Evolutionary conservation across 768 basidiomycete species (phyloP), one percentile per base, ranked within the genome.

Genomic region (Tulasnella sp.): DNA sequence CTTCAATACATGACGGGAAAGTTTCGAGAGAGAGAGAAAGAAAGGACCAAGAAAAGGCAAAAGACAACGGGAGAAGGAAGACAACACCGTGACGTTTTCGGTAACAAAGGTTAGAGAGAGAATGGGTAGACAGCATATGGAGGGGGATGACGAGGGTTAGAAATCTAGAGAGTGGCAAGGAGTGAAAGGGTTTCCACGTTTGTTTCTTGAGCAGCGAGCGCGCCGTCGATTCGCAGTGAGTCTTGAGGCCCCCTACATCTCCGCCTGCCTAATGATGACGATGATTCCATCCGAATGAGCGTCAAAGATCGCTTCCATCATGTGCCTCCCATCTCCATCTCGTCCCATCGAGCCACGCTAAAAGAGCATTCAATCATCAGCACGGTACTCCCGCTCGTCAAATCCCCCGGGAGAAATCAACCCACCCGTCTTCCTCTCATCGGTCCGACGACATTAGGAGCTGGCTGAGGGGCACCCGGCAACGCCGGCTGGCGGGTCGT

Each of bases 271-370:
- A 14, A 93, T 80, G 75, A 93, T 90, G 74, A 91, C 89, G 82
- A 93, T 86, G 72, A 93, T 82, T 5, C 91, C 91, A 77, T 93
- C 91, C 35, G 91, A 92, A 78, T 92, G 91, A 5, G 89, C 91
- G 39, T 90, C 91, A 77, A 93, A 92, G 70, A 93, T 92, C 1
- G 90, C 89, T 76, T 92, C 91, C 14, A 92, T 90, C 37, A 82
- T 75, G 69, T 89, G 82, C 75, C 85, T 84, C 17, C 80, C 81
- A 11, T 79, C 81, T 37, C 72, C 76, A 47, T 76, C 77, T 74
- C 72, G 71, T n/a, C 72, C 74, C 41, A 63, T 37, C 16, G 67
- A 62, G 4, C 66, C 71, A 65, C 62, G 52, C 74, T 63, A 35
- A 26, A 17, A 19, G 11, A 34, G 8, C 35, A 37, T 22, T 22